A percentile compares a stretch with the other conserved stretches of the same genome.
phyloP scores from a whole-genome alignment of 2,329 filamentous ascomycete genomes.

The Talaromyces pinophilus region DNA sequence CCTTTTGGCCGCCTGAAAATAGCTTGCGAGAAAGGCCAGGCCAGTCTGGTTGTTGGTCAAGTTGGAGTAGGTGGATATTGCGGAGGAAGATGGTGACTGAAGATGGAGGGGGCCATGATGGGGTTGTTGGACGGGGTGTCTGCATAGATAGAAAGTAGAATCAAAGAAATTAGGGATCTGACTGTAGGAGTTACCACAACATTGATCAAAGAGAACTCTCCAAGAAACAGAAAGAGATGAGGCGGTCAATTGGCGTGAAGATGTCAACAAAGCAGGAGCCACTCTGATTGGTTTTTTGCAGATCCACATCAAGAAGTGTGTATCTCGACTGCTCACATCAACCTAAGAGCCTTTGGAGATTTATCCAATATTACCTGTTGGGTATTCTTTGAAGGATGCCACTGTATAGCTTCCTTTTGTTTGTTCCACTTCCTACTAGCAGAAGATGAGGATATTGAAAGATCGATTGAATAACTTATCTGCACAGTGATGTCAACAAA shows the following conservation, averaged over 20 bases:
- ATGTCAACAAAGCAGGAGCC: slow-evolving; percentile 19
- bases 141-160: slow-evolving; percentile 32
- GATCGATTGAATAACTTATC: background rate
- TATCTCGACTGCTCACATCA: background rate
- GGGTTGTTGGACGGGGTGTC: slow-evolving; percentile 31
- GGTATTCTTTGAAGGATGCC: background rate
- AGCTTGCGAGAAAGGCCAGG: slow-evolving; percentile 70
- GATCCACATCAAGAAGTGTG: background rate
- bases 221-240: background rate
- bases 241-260: slow-evolving; percentile 1
- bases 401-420: background rate
- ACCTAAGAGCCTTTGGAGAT: background rate
- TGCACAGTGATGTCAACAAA: slow-evolving; percentile 13
- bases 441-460: background rate
- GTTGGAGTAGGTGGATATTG: slow-evolving; percentile 78
- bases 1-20: slow-evolving; percentile 69
- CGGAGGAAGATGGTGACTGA: slow-evolving; percentile 71
- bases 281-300: background rate
- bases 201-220: background rate
- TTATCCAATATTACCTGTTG: background rate
- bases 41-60: slow-evolving; percentile 77
- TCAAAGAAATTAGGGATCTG: background rate
- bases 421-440: too few relatives aligned
- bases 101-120: slow-evolving; percentile 48
- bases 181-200: background rate